Evolutionary conservation across 768 basidiomycete species (phyloP), one percentile per base, ranked within the genome.

Genomic region (Asterophora parasitica): DNA sequence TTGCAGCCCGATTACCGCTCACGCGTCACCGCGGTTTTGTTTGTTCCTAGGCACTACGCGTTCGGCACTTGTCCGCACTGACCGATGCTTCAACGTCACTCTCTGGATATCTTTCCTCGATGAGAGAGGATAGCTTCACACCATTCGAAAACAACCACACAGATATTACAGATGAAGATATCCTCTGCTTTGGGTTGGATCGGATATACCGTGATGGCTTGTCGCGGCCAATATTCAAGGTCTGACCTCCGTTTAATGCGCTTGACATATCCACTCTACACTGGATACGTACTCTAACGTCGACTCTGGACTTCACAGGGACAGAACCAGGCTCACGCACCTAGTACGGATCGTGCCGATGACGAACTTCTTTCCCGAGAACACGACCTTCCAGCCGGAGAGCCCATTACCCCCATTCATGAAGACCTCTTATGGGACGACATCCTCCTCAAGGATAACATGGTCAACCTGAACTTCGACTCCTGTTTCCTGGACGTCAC

Each of bases 151-250:
- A 27, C 12, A 42, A 17, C 4, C 34, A 45, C 30, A 41, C 39
- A 13, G 33, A 48, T 40, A 55, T 70, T 46, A 65, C 57, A 36
- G 64, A 68, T 16, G 66, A 72, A 55, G 63, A 65, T 31, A 65
- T 65, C 15, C 55, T 82, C 33, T 66, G 57, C 51, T 58, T 72
- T 34, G 63, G 69, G 15, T 58, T 81, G 64, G 73, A 77, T 48
- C 63, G 64, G 35, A 54, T 77, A 20, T 79, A 74, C 52, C 66
- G 69, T 45, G 48, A 55, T 42, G 68, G 70, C 8, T 61, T 76
- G 55, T 66, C 69, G 35, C 68, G 67, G 8, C 65, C 66, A 11
- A 66, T 55, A 37, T 76, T 78, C 61, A 78, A 77, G 76, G 80
- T 78, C 52, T 49, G 61, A 60, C 46, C 19, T 38, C 46, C n/a